Conservation (phyloP, 257 asterid species). For the Mitragyna speciosa region DNA sequence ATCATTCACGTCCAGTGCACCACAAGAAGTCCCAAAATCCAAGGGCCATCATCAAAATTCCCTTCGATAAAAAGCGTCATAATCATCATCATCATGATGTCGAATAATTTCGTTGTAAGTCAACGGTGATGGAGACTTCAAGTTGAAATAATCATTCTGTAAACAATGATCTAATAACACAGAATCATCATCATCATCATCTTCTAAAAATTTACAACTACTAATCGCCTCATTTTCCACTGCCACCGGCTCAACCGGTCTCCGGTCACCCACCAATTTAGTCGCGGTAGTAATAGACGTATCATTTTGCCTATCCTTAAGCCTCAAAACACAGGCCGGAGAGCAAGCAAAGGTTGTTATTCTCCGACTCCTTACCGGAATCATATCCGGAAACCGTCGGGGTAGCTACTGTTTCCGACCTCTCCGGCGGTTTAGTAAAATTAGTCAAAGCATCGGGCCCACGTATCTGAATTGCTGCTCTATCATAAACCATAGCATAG, state of each 20-base stretch:
- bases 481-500: conserved; percentile 59
- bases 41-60: conserved; percentile 22
- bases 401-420: not conserved
- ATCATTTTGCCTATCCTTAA: not conserved
- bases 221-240: not conserved
- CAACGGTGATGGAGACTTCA: conserved; percentile 39
- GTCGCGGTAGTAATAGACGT: not conserved
- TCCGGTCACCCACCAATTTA: not conserved
- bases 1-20: conserved; percentile 43
- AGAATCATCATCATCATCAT: conserved; percentile 28
- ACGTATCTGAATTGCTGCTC: conserved; percentile 54
- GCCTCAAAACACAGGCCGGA: conserved; percentile 58
- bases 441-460: conserved; percentile 63
- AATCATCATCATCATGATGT: conserved; percentile 7
- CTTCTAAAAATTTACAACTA: not conserved
- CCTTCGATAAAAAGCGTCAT: conserved; percentile 18
- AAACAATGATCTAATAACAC: conserved; percentile 41
- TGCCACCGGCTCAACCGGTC: conserved; percentile 12
- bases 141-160: conserved; percentile 39
- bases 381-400: conserved; percentile 34
- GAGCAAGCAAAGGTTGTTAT: conserved; percentile 33
- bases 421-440: conserved; percentile 38
- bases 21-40: conserved; percentile 28
- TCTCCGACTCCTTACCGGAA: conserved; percentile 34
- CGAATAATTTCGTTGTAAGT: conserved; percentile 25